phyloP scores from a whole-genome alignment of 2,329 filamentous ascomycete genomes.

The Botrytis squamosa region DNA sequence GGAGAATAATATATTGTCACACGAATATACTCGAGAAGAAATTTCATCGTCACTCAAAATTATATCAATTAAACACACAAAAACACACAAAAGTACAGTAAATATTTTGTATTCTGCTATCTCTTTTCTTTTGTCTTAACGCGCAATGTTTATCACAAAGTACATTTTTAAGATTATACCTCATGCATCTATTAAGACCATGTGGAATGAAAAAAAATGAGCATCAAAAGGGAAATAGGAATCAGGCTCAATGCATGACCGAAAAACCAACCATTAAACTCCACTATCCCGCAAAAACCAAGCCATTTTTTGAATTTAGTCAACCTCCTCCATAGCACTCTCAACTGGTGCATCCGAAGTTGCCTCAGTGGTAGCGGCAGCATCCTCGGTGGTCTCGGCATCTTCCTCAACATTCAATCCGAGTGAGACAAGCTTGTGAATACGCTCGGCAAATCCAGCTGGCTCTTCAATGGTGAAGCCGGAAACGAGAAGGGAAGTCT shows the following conservation, averaged over 20 bases:
- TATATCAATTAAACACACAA: slow-evolving; percentile 4
- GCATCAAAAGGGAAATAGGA: slow-evolving; percentile 12
- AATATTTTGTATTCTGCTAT: slow-evolving; percentile 21
- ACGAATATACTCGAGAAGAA: too few relatives aligned
- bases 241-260: slow-evolving; percentile 22
- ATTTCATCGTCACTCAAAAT: not conserved
- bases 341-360: slow-evolving; percentile 56
- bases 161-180: slow-evolving; percentile 17
- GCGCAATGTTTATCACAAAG: slow-evolving; percentile 19
- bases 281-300: slow-evolving; percentile 31
- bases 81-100: not conserved
- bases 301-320: slow-evolving; percentile 58
- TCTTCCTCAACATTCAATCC: slow-evolving; percentile 97
- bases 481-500: slow-evolving; percentile 97
- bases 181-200: not conserved
- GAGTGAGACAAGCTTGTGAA: slow-evolving; percentile 98
- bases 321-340: slow-evolving; percentile 99
- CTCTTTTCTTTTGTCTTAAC: slow-evolving; percentile 17
- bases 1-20: not conserved
- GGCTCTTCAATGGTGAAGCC: slow-evolving; percentile 99
- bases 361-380: slow-evolving; percentile 60
- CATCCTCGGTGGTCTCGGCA: slow-evolving; percentile 66
- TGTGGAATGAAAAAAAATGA: not conserved
- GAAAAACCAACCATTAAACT: slow-evolving; percentile 37
- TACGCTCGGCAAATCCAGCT: slow-evolving; percentile 95